A percentile compares a stretch with the other conserved stretches of the same genome.
Evolutionary conservation across 176 grass and related monocot genomes (phyloP).

Genomic region (Rhynchospora tenuis): DNA sequence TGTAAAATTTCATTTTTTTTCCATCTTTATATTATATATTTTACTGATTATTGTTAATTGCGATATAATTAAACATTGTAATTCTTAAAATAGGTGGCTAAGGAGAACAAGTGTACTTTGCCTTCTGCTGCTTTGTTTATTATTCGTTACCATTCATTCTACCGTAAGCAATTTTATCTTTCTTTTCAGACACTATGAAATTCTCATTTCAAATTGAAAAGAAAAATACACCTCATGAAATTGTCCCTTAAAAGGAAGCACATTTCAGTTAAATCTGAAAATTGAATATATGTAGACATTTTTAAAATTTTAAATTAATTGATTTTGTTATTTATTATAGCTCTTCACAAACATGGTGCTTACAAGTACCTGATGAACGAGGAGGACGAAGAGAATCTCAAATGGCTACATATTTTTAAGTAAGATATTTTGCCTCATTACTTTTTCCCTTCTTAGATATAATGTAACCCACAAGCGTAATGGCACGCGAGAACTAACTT

Average conservation of each 20-base stretch:
- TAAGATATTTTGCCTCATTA: conserved; percentile 22
- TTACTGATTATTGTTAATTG: neutral
- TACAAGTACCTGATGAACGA: conserved; percentile 78
- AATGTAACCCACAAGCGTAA: neutral
- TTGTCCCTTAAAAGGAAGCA: neutral
- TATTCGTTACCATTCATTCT: conserved; percentile 93
- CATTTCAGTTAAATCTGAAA: neutral
- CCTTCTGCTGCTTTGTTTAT: conserved; percentile 82
- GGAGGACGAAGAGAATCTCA: conserved; percentile 77
- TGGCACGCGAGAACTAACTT: neutral
- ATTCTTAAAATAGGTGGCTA: conserved; percentile 43
- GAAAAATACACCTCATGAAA: neutral
- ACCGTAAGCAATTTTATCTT: conserved; percentile 38
- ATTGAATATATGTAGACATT: neutral
- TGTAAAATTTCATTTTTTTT: neutral
- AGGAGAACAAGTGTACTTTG: conserved; percentile 84
- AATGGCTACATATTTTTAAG: conserved; percentile 94
- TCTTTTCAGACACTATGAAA: neutral
- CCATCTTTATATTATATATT: neutral
- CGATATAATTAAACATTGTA: neutral
- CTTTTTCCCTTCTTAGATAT: neutral
- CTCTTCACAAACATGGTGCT: conserved; percentile 82
- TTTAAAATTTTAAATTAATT: neutral
- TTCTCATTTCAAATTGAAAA: neutral
- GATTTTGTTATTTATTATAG: conserved; percentile 26